Percentiles rank a stretch among this genome's conserved stretches.
phyloP scores from a whole-genome alignment of 108 stramenopile species.

The Poteriospumella lacustris region DNA sequence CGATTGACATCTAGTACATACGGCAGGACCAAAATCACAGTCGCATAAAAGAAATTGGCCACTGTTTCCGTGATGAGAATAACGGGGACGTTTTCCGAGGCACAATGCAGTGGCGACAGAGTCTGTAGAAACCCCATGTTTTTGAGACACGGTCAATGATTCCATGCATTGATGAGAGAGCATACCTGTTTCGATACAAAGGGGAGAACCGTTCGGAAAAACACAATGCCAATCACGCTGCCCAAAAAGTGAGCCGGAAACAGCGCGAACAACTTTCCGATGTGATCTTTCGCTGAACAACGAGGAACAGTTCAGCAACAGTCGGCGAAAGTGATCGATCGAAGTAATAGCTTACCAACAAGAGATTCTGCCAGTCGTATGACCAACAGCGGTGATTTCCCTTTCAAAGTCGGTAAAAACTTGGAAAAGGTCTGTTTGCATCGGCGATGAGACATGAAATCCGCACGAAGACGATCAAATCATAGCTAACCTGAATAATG shows the following conservation, averaged over 20 bases:
- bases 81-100: too few species aligned
- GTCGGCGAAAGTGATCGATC: neutral
- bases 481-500: neutral
- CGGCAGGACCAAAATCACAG: too few species aligned
- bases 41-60: too few species aligned
- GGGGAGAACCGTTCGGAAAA: neutral
- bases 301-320: neutral
- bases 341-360: neutral
- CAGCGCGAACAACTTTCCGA: neutral
- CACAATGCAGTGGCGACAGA: too few species aligned
- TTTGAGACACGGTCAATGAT: too few species aligned
- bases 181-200: too few species aligned
- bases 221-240: neutral
- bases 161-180: too few species aligned
- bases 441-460: neutral
- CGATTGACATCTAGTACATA: too few species aligned
- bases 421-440: neutral
- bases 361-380: neutral
- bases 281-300: neutral
- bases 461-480: neutral
- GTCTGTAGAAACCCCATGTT: too few species aligned
- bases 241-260: slow-evolving; percentile 7
- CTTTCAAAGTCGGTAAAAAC: slow-evolving; percentile 1
- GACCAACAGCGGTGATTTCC: neutral
- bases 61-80: too few species aligned